Conservation (phyloP, 2,329 filamentous ascomycete species). For the Neopestalotiopsis clavispora region DNA sequence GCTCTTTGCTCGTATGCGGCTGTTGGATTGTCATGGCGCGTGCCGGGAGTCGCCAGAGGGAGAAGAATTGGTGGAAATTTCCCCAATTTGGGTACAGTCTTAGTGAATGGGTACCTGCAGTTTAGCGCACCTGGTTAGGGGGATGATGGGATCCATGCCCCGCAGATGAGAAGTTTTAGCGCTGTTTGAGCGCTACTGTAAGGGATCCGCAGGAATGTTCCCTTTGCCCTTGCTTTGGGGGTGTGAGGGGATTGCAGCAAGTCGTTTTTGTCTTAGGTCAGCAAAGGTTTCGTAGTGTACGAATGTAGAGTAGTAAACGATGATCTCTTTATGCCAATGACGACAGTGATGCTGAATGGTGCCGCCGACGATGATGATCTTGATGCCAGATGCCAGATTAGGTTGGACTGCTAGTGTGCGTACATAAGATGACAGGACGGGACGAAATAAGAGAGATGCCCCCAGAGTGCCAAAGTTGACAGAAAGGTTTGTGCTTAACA, state of each 20-base stretch:
- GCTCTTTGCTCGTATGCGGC: background rate
- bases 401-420: background rate
- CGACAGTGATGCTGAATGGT: background rate
- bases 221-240: background rate
- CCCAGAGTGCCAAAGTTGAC: background rate
- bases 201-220: background rate
- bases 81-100: background rate
- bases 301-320: background rate
- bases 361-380: background rate
- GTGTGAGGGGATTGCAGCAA: background rate
- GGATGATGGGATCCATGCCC: background rate
- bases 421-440: background rate
- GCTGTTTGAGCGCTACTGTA: background rate
- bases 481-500: slow-evolving; percentile 7
- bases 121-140: background rate
- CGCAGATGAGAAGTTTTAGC: background rate
- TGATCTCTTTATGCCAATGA: background rate
- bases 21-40: background rate
- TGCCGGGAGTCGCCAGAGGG: background rate
- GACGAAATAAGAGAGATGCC: background rate
- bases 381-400: slow-evolving; percentile 1
- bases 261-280: background rate
- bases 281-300: background rate
- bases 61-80: background rate
- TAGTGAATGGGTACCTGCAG: slow-evolving; percentile 1